Base-by-base conservation (phyloP, 179 eudicot genomes). In the Patellifolia procumbens region DNA sequence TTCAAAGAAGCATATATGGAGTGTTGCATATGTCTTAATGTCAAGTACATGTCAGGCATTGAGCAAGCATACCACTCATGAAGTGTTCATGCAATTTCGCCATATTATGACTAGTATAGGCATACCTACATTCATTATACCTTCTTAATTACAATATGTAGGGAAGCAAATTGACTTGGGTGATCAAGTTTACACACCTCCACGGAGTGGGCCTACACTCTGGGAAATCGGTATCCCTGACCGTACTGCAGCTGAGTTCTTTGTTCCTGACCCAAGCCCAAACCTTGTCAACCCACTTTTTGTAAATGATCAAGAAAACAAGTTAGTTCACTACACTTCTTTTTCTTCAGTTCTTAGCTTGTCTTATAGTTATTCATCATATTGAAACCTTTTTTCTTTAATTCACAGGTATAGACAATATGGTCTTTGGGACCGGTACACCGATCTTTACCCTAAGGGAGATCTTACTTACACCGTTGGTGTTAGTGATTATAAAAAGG, bases 391-490 rank as follows among this genome's bases (percentile, higher is more conserved):
- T 16, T 32, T 58, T 24, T 63, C n/a, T 0, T 62, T 7, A 15
- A 43, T 31, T 12, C 59, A 71, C 84, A 92, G 97, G 85, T 92
- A 60, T 77, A 84, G 91, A 77, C 98, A 93, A 78, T 93, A 93
- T 34, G 98, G 97, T 20, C 82, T 93, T 45, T 93, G 98, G 98
- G 92, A 93, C 59, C 84, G 91, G 1, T 93, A 93, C 76, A 74
- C 89, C 0, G 91, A 93, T 55, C 22, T 93, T 31, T 93, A 91
- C 73, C 91, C 93, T 2, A 55, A 79, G 0, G 61, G 81, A 46
- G 98, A 93, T 81, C 86, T 93, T 42, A 79, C 81, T 4, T 93
- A 85, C 80, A 87, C 84, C 15, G 80, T 93, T 8, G 97, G 92
- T 13, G 61, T 66, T 15, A 84, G 86, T 77, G 79, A 85, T 45